Conservation (phyloP, 192 early-diverging fungal genomes). For the Mortierella alpina region DNA sequence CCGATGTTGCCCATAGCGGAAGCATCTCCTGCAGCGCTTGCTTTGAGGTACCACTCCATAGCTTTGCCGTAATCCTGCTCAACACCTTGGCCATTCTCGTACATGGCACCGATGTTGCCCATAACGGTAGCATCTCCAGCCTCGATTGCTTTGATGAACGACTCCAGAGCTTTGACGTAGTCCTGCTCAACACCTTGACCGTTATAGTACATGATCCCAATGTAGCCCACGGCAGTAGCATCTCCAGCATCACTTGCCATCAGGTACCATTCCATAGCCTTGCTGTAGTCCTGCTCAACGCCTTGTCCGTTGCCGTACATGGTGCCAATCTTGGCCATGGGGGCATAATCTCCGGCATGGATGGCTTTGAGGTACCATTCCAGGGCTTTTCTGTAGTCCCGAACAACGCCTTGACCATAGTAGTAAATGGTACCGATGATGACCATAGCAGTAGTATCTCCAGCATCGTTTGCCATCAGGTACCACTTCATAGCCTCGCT, state of each 20-base stretch:
- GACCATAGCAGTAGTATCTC: slow-evolving; percentile 37
- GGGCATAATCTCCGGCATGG: slow-evolving; percentile 28
- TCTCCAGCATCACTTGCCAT: slow-evolving; percentile 45
- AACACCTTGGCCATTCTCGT: background rate
- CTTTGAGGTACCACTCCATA: background rate
- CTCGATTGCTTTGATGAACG: background rate
- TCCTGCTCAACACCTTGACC: slow-evolving; percentile 24
- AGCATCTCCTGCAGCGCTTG: background rate
- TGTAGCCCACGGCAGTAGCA: slow-evolving; percentile 26
- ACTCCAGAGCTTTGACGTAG: background rate
- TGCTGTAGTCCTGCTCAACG: slow-evolving; percentile 15
- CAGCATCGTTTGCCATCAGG: slow-evolving; percentile 18
- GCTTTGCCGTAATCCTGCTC: no score
- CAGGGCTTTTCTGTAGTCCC: slow-evolving; percentile 39
- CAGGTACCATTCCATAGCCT: slow-evolving; percentile 51
- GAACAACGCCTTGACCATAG: slow-evolving; percentile 15
- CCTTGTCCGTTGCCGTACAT: slow-evolving; percentile 51
- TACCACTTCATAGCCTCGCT: slow-evolving; percentile 10
- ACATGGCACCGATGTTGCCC: background rate
- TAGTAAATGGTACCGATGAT: slow-evolving; percentile 46
- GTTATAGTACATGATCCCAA: slow-evolving; percentile 51
- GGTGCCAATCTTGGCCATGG: slow-evolving; percentile 35
- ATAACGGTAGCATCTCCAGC: background rate
- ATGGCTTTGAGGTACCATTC: slow-evolving; percentile 53
- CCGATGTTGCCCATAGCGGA: background rate